Base-by-base conservation (phyloP, 371 early-diverging fungal species). In the Mucor mucedo region DNA sequence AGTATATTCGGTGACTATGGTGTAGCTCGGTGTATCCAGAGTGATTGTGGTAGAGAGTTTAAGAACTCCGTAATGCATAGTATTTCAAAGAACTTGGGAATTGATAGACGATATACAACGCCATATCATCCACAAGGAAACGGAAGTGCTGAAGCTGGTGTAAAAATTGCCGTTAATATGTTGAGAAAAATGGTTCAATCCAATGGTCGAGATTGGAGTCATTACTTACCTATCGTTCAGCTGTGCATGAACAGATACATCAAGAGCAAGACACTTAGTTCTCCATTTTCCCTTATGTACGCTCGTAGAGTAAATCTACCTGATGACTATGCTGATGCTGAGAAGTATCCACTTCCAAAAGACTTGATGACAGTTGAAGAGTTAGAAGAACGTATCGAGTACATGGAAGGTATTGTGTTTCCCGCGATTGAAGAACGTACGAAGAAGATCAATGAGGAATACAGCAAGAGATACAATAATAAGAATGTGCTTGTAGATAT, bases 41-140 rank as follows among this genome's bases (percentile, higher is more conserved):
- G 44, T 16, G 75, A 78, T 56, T 72, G 72, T 57, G 78, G 75
- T 6, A 60, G 42, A 2, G 75, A 78, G 55, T 68, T 70, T 33
- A 38, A 49, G 0, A 72, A 70, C 49, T 4, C 5, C 6, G n/a
- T 69, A 14, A 56, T 63, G 44, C 38, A 40, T 28, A 30, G 4
- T 1, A n/a, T 73, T 8, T 27, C 49, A 4, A 16, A 63, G 8
- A 16, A n/a, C 2, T 13, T 54, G 1, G 60, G 64, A 0, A 69
- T 77, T 29, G 66, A 77, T 3, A 55, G 61, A 14, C 16, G 69
- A 11, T 52, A 55, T 11, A 49, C 62, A 8, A 57, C 70, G 0
- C 39, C 72, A 13, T 73, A 73, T 50, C 58, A 71, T 38, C 68
- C 69, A 2, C 27, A 58, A 35, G 69, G 52, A 4, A 79, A 79